These are phyloP conservation scores for Epichloe typhina DNA, from an alignment of 2,329 filamentous ascomycete genomes.

Conservation along the genomic window DNA sequence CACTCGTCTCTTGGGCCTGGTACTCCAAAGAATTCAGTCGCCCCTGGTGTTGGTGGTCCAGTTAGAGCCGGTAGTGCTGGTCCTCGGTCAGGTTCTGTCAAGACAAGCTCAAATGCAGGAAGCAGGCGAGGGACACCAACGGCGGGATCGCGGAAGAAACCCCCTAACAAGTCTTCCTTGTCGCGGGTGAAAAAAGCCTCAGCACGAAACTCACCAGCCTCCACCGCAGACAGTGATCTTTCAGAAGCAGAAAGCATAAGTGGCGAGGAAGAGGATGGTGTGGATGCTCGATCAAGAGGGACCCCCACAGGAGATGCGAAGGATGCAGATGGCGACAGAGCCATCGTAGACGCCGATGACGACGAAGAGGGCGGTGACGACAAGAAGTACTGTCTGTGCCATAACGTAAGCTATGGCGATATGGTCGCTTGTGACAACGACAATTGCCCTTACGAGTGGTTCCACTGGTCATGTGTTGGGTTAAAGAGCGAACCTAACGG, in stretches of 20 bases:
- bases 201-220: slow-evolving; percentile 48
- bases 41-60: slow-evolving; percentile 17
- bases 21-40: slow-evolving; percentile 36
- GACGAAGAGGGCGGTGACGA: slow-evolving; percentile 63
- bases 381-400: slow-evolving; percentile 73
- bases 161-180: slow-evolving; percentile 44
- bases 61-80: slow-evolving; percentile 46
- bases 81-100: slow-evolving; percentile 36
- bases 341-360: slow-evolving; percentile 39
- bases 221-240: slow-evolving; percentile 50
- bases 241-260: slow-evolving; percentile 48
- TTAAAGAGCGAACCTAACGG: slow-evolving; percentile 55
- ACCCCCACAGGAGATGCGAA: slow-evolving; percentile 22
- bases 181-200: slow-evolving; percentile 47
- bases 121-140: slow-evolving; percentile 37
- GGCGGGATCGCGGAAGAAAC: slow-evolving; percentile 32
- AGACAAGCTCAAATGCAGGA: slow-evolving; percentile 24
- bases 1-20: slow-evolving; percentile 51
- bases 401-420: slow-evolving; percentile 72
- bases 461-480: slow-evolving; percentile 67
- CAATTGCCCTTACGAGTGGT: slow-evolving; percentile 72
- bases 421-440: slow-evolving; percentile 87
- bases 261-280: slow-evolving; percentile 35
- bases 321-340: slow-evolving; percentile 36
- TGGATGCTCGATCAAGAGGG: slow-evolving; percentile 19